phyloP scores from a whole-genome alignment of 2,329 filamentous ascomycete genomes.

The Hypoxylon sp. region DNA sequence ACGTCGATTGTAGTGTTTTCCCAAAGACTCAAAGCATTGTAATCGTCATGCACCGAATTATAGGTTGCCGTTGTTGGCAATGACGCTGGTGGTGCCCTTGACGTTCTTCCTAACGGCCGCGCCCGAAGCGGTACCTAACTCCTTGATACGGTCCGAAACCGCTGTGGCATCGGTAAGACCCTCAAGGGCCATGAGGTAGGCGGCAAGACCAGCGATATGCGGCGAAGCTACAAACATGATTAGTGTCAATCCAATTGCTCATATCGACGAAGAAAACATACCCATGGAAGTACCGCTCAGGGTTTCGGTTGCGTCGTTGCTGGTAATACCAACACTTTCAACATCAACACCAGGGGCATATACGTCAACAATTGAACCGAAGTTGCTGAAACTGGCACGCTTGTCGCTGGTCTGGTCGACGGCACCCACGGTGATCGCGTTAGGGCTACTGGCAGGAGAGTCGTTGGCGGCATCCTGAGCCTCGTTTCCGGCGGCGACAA shows the following conservation, averaged over 20 bases:
- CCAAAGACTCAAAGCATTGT: no score
- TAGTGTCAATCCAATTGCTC: conserved; percentile 18
- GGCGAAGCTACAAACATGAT: conserved; percentile 62
- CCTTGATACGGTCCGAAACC: conserved; percentile 60
- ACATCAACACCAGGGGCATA: conserved; percentile 66
- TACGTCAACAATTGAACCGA: conserved; percentile 61
- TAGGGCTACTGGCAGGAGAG: conserved; percentile 64
- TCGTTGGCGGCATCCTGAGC: conserved; percentile 59
- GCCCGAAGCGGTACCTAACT: conserved; percentile 58
- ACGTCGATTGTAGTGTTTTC: not conserved
- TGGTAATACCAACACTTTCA: conserved; percentile 61
- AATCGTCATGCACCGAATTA: conserved; percentile 7
- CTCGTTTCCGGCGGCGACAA: conserved; percentile 70
- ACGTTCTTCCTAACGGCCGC: conserved; percentile 55
- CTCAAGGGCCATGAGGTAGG: conserved; percentile 71
- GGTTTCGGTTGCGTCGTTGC: conserved; percentile 53
- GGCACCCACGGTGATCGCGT: conserved; percentile 68
- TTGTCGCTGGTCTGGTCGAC: conserved; percentile 60
- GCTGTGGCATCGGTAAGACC: conserved; percentile 54
- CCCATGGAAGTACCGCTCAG: conserved; percentile 68
- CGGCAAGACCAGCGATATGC: conserved; percentile 72
- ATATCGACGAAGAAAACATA: conserved; percentile 34
- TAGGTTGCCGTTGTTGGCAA: conserved; percentile 64
- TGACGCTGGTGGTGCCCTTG: conserved; percentile 58
- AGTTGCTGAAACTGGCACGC: conserved; percentile 66